These are phyloP conservation scores for Zymoseptoria ardabiliae DNA, from an alignment of 2,329 filamentous ascomycete genomes.

Conservation along the genomic window DNA sequence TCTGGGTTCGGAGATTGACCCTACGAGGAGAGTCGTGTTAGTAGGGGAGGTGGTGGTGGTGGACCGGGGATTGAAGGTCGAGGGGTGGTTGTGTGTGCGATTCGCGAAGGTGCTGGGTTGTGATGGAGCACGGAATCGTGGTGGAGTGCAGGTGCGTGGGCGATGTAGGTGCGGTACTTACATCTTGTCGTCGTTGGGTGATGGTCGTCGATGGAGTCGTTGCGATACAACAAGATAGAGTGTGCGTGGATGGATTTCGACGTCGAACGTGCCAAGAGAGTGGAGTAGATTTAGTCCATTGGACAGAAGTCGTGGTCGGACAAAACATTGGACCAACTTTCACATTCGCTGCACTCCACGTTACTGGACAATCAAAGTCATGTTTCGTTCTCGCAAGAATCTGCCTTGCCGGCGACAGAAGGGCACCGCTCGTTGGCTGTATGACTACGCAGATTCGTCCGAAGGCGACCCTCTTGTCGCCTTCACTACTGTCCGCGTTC, in stretches of 20 bases:
- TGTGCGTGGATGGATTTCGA: background rate
- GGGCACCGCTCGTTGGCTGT: too few relatives aligned
- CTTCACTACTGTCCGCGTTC: too few relatives aligned
- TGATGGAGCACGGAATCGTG: conserved; percentile 1
- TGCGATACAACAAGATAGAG: background rate
- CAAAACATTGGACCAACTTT: background rate
- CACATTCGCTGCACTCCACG: too few relatives aligned
- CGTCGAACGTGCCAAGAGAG: background rate
- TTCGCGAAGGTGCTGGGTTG: conserved; percentile 2
- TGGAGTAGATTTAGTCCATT: background rate
- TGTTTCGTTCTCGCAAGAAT: too few relatives aligned
- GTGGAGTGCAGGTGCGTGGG: conserved; percentile 1
- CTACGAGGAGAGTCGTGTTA: conserved; percentile 46
- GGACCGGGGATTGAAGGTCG: background rate
- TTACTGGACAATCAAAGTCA: too few relatives aligned
- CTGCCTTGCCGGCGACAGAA: too few relatives aligned
- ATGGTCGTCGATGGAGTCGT: conserved; percentile 17
- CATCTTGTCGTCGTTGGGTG: conserved; percentile 24
- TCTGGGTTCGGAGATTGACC: conserved; percentile 99
- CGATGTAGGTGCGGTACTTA: conserved; percentile 14
- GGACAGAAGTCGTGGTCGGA: background rate
- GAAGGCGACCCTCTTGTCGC: too few relatives aligned
- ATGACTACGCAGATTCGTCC: too few relatives aligned
- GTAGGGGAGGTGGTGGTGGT: conserved; percentile 9
- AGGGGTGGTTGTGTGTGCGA: background rate